phyloP scores from a whole-genome alignment of 352 stramenopile genomes.

The Globisporangium viniferum region DNA sequence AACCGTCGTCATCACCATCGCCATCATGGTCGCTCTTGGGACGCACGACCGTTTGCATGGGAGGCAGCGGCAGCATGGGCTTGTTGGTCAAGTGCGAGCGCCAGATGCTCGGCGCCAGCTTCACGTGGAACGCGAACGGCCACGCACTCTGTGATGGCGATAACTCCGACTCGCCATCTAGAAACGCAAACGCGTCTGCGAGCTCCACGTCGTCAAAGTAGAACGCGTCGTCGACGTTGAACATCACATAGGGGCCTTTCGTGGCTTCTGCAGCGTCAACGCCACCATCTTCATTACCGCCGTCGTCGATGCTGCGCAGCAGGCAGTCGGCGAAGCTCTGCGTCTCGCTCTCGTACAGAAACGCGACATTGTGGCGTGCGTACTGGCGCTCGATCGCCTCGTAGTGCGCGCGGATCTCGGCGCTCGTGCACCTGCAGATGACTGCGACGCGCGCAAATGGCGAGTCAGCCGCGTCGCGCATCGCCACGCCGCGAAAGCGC shows the following conservation, averaged over 20 bases:
- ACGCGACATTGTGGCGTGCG: conserved; percentile 21
- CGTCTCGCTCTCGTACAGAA: conserved; percentile 32
- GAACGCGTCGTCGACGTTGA: conserved; percentile 63
- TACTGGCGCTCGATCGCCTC: conserved; percentile 30
- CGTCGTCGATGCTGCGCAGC: conserved; percentile 19
- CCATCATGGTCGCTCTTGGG: background rate
- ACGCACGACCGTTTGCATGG: conserved; percentile 19
- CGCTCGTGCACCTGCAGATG: conserved; percentile 38
- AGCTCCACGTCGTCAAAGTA: conserved; percentile 53
- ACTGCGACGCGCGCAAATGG: conserved; percentile 27
- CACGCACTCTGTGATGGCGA: background rate
- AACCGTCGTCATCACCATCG: background rate
- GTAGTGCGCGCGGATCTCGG: conserved; percentile 28
- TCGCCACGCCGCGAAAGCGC: conserved; percentile 19
- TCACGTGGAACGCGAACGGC: conserved; percentile 68
- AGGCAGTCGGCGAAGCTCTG: conserved; percentile 33
- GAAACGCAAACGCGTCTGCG: conserved; percentile 24
- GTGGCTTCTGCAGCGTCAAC: background rate
- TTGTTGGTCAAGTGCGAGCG: conserved; percentile 64
- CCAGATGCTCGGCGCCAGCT: conserved; percentile 73
- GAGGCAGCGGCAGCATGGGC: conserved; percentile 42
- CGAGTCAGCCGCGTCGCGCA: conserved; percentile 17
- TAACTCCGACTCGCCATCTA: conserved; percentile 5
- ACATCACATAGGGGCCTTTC: conserved; percentile 29
- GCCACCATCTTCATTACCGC: background rate